Base-by-base conservation (phyloP, 2,329 filamentous ascomycete species). In the Pseudogymnoascus sp. region DNA sequence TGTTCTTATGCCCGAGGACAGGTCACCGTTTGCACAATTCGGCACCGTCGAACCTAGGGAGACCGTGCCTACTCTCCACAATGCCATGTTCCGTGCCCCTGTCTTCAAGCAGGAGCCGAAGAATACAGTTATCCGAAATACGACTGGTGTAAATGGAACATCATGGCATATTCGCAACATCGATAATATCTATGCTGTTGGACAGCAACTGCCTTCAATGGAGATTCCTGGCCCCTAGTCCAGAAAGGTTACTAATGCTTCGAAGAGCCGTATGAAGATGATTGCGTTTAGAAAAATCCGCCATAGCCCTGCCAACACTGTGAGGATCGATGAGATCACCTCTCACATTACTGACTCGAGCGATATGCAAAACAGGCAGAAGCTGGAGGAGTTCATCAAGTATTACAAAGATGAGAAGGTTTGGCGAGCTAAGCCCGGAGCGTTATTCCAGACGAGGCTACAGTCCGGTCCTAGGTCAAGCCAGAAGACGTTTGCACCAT, bases 191-290 rank as follows among this genome's bases (percentile, higher is more conserved):
- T 93, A 90, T 71, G 88, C 91, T 17, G 95, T 96, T 23, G 95
- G 95, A 6, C 95, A 99, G 73, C 89, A 93, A 63, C 92, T 97
- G 71, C 95, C 95, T 0, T 91, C 90, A 0, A 86, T 93, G 31
- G 93, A 97, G 70, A 89, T 99, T 4, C 95, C 95, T 2, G 93
- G 93, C 0, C 93, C 93, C 2, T 93, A 97, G 74, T 96, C 92
- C 38, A 84, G 95, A 65, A 96, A 95, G 75, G 93, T 97, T 31
- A 99, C 95, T 0, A 96, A 96, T 64, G 92, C 93, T 15, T 88
- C 91, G 37, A 99, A 99, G 79, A 96, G 95, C 75, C 87, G 95
- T 37, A 87, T 99, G 75, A 96, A 95, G 79, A 97, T 97, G 88
- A 87, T 99, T 40, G 90, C 92, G 0, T 97, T 91, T 74, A 89